A percentile compares a stretch with the other conserved stretches of the same genome.
Conservation (phyloP, 225 moss, liverwort and hornwort species). For the Physcomitrium patens region DNA sequence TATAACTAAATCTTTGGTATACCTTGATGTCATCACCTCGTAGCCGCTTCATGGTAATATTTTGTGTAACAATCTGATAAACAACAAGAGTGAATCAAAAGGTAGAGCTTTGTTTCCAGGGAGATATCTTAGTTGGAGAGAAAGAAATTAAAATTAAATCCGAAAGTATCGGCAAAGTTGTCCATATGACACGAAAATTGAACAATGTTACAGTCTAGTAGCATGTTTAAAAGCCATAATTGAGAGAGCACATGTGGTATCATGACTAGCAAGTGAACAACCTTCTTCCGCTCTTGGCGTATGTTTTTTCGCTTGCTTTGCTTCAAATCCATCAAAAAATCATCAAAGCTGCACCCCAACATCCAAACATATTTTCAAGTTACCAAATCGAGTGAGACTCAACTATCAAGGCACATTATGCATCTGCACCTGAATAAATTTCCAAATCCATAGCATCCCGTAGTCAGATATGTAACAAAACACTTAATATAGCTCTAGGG, state of each 20-base stretch:
- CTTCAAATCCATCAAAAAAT: slow-evolving; percentile 98
- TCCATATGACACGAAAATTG: not conserved
- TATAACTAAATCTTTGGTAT: slow-evolving; percentile 17
- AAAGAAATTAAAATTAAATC: not conserved
- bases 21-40: slow-evolving; percentile 99
- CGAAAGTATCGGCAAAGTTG: too few relatives aligned
- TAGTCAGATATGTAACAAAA: not conserved
- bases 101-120: slow-evolving; percentile 14
- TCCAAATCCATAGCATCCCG: not conserved
- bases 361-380: slow-evolving; percentile 1
- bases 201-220: not conserved
- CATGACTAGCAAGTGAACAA: slow-evolving; percentile 30
- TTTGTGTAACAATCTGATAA: slow-evolving; percentile 78
- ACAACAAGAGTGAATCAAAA: slow-evolving; percentile 8
- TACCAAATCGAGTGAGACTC: slow-evolving; percentile 1
- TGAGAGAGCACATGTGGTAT: not conserved
- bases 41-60: slow-evolving; percentile 79
- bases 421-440: not conserved
- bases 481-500: not conserved
- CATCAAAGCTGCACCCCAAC: slow-evolving; percentile 72
- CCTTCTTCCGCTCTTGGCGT: slow-evolving; percentile 99
- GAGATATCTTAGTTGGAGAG: not conserved
- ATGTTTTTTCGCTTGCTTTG: slow-evolving; percentile 99
- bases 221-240: not conserved
- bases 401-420: slow-evolving; percentile 6